A percentile compares a stretch with the other conserved stretches of the same genome.
Evolutionary conservation across 2,329 filamentous ascomycete species (phyloP).

Genomic region (Stagonosporopsis cucurbitacearum): DNA sequence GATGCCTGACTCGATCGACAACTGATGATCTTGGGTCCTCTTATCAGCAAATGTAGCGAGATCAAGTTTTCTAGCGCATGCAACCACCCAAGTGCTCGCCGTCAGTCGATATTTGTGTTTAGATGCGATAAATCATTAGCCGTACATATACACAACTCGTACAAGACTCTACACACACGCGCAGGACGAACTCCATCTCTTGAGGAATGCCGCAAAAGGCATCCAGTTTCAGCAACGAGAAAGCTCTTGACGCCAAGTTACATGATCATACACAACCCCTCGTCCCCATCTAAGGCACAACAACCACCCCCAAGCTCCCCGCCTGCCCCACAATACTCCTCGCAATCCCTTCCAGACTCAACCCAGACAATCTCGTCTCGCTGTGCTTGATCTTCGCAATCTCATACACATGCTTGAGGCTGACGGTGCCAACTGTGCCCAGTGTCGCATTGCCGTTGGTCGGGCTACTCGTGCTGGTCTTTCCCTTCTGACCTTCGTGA

Average conservation of each 20-base stretch:
- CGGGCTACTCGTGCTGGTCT: constrained; percentile 40
- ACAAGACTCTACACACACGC: not conserved
- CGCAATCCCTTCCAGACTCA: constrained; percentile 82
- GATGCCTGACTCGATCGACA: too few relatives aligned
- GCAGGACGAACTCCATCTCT: not conserved
- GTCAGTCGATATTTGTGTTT: not conserved
- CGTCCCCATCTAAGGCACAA: constrained; percentile 50
- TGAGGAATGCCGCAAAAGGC: not conserved
- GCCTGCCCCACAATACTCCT: constrained; percentile 71
- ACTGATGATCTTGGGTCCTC: too few relatives aligned
- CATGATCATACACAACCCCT: not conserved
- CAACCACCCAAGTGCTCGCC: not conserved
- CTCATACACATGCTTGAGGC: constrained; percentile 95
- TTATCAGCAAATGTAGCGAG: not conserved
- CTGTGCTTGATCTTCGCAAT: constrained; percentile 91
- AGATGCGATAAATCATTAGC: not conserved
- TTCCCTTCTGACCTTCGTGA: constrained; percentile 47
- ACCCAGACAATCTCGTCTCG: constrained; percentile 61
- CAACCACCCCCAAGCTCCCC: constrained; percentile 57
- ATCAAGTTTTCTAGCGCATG: too few relatives aligned
- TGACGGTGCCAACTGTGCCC: constrained; percentile 82
- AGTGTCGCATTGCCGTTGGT: constrained; percentile 66
- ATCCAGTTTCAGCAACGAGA: not conserved
- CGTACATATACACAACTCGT: constrained; percentile 3
- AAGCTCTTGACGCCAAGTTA: not conserved